Evolutionary conservation across 176 grass and related monocot species (phyloP).

Genomic region (Raddia guianensis): DNA sequence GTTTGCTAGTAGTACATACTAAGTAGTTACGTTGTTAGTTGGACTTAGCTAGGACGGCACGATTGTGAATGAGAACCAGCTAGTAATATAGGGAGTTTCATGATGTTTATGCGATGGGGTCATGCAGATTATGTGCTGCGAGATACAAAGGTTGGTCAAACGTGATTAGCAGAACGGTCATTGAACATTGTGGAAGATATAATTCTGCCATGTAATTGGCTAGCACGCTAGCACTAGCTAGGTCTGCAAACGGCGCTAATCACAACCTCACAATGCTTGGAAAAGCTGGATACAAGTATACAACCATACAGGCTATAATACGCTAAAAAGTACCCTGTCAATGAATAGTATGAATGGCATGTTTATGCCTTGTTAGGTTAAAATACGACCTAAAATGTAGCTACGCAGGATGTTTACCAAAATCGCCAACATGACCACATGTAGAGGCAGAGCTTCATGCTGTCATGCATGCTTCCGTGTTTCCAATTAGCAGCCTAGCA

Average conservation of each 20-base stretch:
- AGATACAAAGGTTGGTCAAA: conserved; percentile 18
- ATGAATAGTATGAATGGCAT: conserved; percentile 43
- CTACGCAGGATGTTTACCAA: not conserved
- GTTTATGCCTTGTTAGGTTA: conserved; percentile 4
- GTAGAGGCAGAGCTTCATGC: conserved; percentile 3
- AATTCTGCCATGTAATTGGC: conserved; percentile 24
- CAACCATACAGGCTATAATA: conserved; percentile 34
- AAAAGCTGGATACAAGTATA: not conserved
- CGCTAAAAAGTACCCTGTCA: conserved; percentile 37
- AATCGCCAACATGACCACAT: conserved; percentile 15
- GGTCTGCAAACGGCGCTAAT: conserved; percentile 14
- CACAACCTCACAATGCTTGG: not conserved
- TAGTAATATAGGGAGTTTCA: not conserved
- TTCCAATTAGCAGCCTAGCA: conserved; percentile 12
- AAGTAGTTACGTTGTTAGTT: not conserved
- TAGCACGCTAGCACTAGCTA: not conserved
- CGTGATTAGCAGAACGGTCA: not conserved
- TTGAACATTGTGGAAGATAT: conserved; percentile 16
- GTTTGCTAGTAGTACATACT: not conserved
- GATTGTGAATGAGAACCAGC: not conserved
- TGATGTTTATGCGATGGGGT: conserved; percentile 8
- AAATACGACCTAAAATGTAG: not conserved
- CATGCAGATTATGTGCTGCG: not conserved
- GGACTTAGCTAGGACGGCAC: not conserved
- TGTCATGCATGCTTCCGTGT: conserved; percentile 25